Conservation (phyloP, 2,329 filamentous ascomycete species). For the Aspergillus glaucus region DNA sequence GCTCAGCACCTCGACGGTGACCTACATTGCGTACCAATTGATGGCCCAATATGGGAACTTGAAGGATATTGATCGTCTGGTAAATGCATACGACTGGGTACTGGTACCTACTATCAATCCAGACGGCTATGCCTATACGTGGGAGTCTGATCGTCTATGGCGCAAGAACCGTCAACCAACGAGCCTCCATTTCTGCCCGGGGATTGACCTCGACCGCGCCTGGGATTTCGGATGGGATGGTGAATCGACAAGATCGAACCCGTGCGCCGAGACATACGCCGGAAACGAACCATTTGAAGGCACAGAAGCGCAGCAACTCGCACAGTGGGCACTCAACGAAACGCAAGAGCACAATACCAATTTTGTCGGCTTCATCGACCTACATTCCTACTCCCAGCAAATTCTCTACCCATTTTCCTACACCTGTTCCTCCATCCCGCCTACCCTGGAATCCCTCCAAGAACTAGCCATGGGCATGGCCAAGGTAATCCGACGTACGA, state of each 20-base stretch:
- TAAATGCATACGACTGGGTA: slow-evolving; percentile 80
- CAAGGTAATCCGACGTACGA: slow-evolving; percentile 78
- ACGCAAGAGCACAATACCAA: slow-evolving; percentile 62
- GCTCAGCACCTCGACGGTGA: slow-evolving; percentile 89
- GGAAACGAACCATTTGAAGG: slow-evolving; percentile 79
- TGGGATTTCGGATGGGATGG: slow-evolving; percentile 83
- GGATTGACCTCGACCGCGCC: slow-evolving; percentile 80
- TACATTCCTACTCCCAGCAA: slow-evolving; percentile 94
- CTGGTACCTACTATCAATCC: slow-evolving; percentile 87
- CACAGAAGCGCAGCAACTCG: slow-evolving; percentile 67
- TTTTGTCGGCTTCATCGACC: slow-evolving; percentile 79
- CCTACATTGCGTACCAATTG: slow-evolving; percentile 81
- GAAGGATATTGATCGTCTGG: slow-evolving; percentile 63
- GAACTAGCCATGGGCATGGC: slow-evolving; percentile 82
- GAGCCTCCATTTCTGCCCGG: slow-evolving; percentile 72
- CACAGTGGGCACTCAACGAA: slow-evolving; percentile 77
- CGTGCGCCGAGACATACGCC: slow-evolving; percentile 85
- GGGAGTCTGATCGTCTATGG: slow-evolving; percentile 88
- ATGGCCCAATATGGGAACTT: slow-evolving; percentile 76
- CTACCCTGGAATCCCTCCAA: slow-evolving; percentile 83
- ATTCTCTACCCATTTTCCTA: slow-evolving; percentile 89
- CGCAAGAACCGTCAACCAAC: slow-evolving; percentile 85
- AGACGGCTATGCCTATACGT: slow-evolving; percentile 90
- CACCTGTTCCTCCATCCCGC: slow-evolving; percentile 69
- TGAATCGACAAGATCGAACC: slow-evolving; percentile 60